A percentile compares a stretch with the other conserved stretches of the same genome.
Evolutionary conservation across 305 asterid species (phyloP).

Genomic region (Fraxinus platypoda): DNA sequence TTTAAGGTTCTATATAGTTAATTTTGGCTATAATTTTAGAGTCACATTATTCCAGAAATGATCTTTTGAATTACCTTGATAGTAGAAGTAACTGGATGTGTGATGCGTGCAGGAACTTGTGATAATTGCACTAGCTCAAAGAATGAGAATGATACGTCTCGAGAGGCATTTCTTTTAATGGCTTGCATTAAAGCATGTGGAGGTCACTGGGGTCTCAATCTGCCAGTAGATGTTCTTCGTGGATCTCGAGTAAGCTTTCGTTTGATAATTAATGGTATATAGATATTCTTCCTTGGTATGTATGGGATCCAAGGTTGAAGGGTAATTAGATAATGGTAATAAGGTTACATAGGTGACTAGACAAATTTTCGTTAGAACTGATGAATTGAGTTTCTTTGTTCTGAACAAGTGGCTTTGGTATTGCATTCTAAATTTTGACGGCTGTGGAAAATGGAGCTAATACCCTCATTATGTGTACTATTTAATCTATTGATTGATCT

Average conservation of each 20-base stretch:
- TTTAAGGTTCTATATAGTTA: not conserved
- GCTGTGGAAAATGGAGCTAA: not conserved
- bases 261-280: conserved; percentile 16
- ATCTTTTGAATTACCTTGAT: conserved; percentile 11
- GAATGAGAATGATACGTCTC: conserved; percentile 72
- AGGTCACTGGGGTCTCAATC: conserved; percentile 89
- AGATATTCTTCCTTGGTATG: conserved; percentile 7
- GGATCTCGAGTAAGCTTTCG: conserved; percentile 85
- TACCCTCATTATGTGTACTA: not conserved
- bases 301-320: not conserved
- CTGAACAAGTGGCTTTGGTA: conserved; percentile 9
- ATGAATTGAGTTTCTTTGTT: conserved; percentile 15
- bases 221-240: conserved; percentile 91
- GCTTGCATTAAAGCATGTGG: conserved; percentile 80
- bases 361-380: conserved; percentile 8
- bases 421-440: not conserved
- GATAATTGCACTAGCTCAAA: conserved; percentile 84
- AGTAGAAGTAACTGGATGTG: conserved; percentile 12
- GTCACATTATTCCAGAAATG: conserved; percentile 12
- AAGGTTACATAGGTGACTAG: conserved; percentile 5
- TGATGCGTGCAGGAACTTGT: conserved; percentile 67
- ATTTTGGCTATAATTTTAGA: conserved; percentile 1
- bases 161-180: conserved; percentile 91
- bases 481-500: not conserved
- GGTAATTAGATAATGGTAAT: not conserved